These are phyloP conservation scores for Miscanthus lutarioriparius DNA, from an alignment of 176 grass and related monocot species.

Conservation along the genomic window DNA sequence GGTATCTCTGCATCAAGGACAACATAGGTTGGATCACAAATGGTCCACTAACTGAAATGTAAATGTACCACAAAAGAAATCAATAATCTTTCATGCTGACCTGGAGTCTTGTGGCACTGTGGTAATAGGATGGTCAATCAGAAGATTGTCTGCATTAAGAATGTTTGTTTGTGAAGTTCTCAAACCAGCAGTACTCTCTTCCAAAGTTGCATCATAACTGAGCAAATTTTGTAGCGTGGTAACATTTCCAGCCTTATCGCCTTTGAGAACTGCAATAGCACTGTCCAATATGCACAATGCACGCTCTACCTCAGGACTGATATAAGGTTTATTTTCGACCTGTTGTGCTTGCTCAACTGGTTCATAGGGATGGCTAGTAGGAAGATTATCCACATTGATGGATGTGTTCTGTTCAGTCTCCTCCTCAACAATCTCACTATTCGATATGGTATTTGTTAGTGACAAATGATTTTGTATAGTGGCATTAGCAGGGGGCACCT, in stretches of 20 bases:
- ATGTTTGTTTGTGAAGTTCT: constrained; percentile 23
- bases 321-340: constrained; percentile 17
- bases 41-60: not conserved
- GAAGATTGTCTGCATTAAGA: constrained; percentile 27
- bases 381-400: constrained; percentile 29
- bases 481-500: constrained; percentile 21
- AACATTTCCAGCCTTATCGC: constrained; percentile 7
- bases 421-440: constrained; percentile 77
- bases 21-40: constrained; percentile 11
- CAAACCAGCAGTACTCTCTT: not conserved
- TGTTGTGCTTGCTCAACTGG: constrained; percentile 9
- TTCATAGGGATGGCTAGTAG: not conserved
- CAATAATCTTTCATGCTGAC: constrained; percentile 39
- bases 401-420: constrained; percentile 42
- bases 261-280: constrained; percentile 58
- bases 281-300: constrained; percentile 71
- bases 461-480: constrained; percentile 29
- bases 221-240: constrained; percentile 34
- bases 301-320: constrained; percentile 75
- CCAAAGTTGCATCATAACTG: constrained; percentile 18
- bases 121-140: constrained; percentile 18
- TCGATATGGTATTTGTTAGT: constrained; percentile 25
- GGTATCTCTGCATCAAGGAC: constrained; percentile 33
- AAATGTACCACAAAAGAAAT: not conserved
- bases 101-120: constrained; percentile 42